A percentile compares a stretch with the other conserved stretches of the same genome.
Evolutionary conservation across 108 stramenopile species (phyloP).

Genomic region (Fistulifera pelliculosa): DNA sequence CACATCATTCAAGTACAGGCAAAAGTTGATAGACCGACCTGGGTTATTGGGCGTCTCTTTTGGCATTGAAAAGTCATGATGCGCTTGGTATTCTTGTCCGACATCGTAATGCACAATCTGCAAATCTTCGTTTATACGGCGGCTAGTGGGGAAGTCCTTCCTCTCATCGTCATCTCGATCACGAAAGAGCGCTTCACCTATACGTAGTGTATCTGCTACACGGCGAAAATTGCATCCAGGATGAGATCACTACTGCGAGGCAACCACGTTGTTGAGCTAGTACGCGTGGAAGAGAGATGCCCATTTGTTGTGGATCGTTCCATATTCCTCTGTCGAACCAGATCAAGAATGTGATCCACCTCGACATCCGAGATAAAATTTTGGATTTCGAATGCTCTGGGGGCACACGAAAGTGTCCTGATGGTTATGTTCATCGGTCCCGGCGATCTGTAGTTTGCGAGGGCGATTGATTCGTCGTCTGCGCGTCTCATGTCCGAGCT

Average conservation of each 20-base stretch:
- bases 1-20: conserved; percentile 52
- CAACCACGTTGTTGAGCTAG: conserved; percentile 35
- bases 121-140: conserved; percentile 28
- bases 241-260: conserved; percentile 22
- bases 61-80: conserved; percentile 40
- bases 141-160: conserved; percentile 4
- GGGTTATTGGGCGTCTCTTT: conserved; percentile 21
- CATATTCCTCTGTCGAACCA: conserved; percentile 24
- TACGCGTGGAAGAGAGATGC: conserved; percentile 31
- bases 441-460: conserved; percentile 43
- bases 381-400: conserved; percentile 50
- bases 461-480: conserved; percentile 10
- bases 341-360: conserved; percentile 35
- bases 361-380: conserved; percentile 50
- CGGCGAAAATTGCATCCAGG: conserved; percentile 33
- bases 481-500: conserved; percentile 20
- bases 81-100: conserved; percentile 37
- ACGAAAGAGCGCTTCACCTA: conserved; percentile 45
- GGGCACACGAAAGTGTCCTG: conserved; percentile 30
- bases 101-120: conserved; percentile 42
- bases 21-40: conserved; percentile 42
- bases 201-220: conserved; percentile 32
- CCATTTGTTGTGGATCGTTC: conserved; percentile 33
- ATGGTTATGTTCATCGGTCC: conserved; percentile 37
- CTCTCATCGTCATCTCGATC: conserved; percentile 13